Base-by-base conservation (phyloP, 2,329 filamentous ascomycete species). In the Aureobasidium sp. region DNA sequence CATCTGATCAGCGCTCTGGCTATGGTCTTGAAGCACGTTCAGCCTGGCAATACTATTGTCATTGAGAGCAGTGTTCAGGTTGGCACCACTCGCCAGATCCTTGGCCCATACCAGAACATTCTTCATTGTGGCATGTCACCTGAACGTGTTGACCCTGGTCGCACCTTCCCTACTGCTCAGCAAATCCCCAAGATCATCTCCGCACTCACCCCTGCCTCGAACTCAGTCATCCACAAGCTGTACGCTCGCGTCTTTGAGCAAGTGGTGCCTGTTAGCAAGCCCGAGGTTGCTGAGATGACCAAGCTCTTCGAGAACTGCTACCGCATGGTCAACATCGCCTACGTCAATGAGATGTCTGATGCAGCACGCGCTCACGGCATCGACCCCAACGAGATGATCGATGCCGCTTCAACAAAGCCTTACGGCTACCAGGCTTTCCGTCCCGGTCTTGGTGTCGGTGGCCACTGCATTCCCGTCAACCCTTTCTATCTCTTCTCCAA, bases 291-390 rank as follows among this genome's bases (percentile, higher is more conserved):
- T 1, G 82, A 84, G 69, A 83, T 84, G 79, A 81, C 77, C 65
- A 84, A 84, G 70, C 71, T 84, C 13, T 84, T 82, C 67, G 81
- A 84, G 64, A 84, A 84, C 67, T 84, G 82, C 67, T 80, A 83
- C 67, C 59, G 66, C 27, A 67, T 67, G 66, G 62, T 67, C 52
- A 65, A 65, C 61, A 66, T 66, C 36, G 66, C 66, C 24, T 67
- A 65, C 26, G 66, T 63, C 41, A 67, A 67, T 41, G 66, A 67
- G 55, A 67, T 67, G 63, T 63, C 64, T 29, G 66, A 67, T 37
- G 66, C 66, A 27, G 43, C 57, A 34, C 53, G 55, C 27, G 27
- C 48, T 52, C 61, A 66, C 60, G 44, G 52, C 29, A 66, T 67
- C 48, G 65, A 66, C 17, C 62, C 64, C 41, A 57, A 61, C 48